Conservation (phyloP, 2,329 filamentous ascomycete genomes). For the Penicillium crustosum region DNA sequence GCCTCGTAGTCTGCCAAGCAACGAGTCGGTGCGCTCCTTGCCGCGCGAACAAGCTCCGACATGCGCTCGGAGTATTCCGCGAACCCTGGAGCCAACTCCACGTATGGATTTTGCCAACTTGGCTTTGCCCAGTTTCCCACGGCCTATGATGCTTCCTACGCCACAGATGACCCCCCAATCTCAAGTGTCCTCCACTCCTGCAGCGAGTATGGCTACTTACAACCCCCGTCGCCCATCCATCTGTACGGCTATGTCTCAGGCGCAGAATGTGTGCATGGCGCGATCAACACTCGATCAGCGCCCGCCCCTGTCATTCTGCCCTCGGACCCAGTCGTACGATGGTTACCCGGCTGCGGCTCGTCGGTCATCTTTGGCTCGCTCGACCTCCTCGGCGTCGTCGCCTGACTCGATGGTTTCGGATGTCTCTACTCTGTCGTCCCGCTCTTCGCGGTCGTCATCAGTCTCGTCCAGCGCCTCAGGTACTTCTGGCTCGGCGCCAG, state of each 20-base stretch:
- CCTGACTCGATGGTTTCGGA: constrained; percentile 67
- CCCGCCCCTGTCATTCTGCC: constrained; percentile 38
- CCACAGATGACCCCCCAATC: constrained; percentile 61
- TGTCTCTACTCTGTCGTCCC: constrained; percentile 55
- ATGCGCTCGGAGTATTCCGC: constrained; percentile 39
- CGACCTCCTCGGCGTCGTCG: constrained; percentile 54
- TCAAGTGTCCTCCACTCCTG: constrained; percentile 57
- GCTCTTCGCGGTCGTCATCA: constrained; percentile 54
- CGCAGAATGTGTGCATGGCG: constrained; percentile 55
- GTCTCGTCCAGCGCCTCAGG: constrained; percentile 46
- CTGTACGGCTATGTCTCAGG: constrained; percentile 58
- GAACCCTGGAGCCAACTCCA: constrained; percentile 53
- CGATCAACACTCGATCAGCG: constrained; percentile 57
- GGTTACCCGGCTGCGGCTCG: constrained; percentile 51
- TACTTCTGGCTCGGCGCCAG: constrained; percentile 28
- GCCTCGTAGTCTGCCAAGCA: constrained; percentile 26
- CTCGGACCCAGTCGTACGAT: constrained; percentile 44
- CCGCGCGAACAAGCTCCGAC: constrained; percentile 33
- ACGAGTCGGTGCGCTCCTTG: constrained; percentile 22
- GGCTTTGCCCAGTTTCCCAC: constrained; percentile 56
- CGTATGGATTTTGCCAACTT: constrained; percentile 40
- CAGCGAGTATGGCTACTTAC: constrained; percentile 55
- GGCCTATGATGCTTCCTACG: constrained; percentile 60
- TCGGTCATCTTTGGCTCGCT: constrained; percentile 51
- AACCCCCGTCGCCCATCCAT: constrained; percentile 56